Base-by-base conservation (phyloP, 768 basidiomycete genomes). In the Coprinellus aureogranulatus region DNA sequence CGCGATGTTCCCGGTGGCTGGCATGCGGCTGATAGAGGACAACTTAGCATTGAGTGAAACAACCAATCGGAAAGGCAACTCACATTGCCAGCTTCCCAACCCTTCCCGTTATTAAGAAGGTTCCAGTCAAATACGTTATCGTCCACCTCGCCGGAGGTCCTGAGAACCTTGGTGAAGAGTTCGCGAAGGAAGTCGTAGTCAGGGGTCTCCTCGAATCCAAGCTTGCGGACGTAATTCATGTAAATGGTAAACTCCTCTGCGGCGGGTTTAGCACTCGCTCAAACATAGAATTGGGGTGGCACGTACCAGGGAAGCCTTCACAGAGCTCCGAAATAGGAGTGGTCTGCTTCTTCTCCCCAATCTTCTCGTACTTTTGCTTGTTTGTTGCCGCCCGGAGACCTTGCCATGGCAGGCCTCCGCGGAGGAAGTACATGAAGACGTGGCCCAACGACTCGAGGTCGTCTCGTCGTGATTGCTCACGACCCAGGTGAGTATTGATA, bases 281-380 rank as follows among this genome's bases (percentile, higher is more conserved):
- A 23, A 37, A 55, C 53, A 10, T 31, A 51, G 55, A 42, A 45
- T 31, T 47, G 49, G 23, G 34, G 59, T 27, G 23, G 53, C 39
- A 75, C 83, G 67, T 61, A 94, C 90, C 94, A 61, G 97, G 96
- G 77, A 96, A 98, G 30, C 95, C 94, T 68, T 99, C 96, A 64
- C 94, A 96, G 31, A 99, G 77, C 70, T 99, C 96, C 25, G 84
- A 78, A 64, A 99, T 98, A 6, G 85, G 80, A 16, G 96, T 97
- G 8, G 84, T 89, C 73, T 98, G 96, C 76, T 94, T 99, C 83
- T 98, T 98, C 78, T 97, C 97, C 48, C 96, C 97, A 64, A 99
- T 99, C 79, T 98, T 98, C 75, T 99, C 97, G 70, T 99, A 99
- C 77, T 98, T 98, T 72, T 98, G 96, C 77, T 98, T 98, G 81